These are phyloP conservation scores for Betula pendula DNA, from an alignment of 306 rosid genomes.

Conservation along the genomic window DNA sequence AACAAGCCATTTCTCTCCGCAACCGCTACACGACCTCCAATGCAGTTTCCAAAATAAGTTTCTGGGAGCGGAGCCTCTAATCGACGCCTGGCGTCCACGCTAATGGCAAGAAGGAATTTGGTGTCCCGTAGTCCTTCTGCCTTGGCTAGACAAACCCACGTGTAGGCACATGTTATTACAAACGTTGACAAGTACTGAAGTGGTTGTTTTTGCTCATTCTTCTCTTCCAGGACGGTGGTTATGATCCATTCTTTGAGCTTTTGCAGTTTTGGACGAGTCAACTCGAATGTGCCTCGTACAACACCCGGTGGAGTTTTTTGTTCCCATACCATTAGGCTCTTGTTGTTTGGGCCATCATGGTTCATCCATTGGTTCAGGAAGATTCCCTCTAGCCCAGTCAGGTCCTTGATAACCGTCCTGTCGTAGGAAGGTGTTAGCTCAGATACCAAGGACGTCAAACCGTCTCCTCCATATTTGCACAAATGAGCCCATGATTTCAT, in stretches of 20 bases:
- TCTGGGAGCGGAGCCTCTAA: conserved; percentile 23
- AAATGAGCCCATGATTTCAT: conserved; percentile 54
- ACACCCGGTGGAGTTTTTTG: not conserved
- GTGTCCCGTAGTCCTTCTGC: conserved; percentile 25
- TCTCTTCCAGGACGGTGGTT: conserved; percentile 6
- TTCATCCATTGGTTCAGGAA: conserved; percentile 14
- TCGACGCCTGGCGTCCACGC: conserved; percentile 36
- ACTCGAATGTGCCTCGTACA: conserved; percentile 41
- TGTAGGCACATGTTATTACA: conserved; percentile 32
- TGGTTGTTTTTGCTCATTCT: not conserved
- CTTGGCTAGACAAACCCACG: conserved; percentile 28
- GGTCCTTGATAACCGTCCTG: conserved; percentile 34
- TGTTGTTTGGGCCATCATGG: conserved; percentile 11
- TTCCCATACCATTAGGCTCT: conserved; percentile 32
- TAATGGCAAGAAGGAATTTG: not conserved
- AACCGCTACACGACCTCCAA: not conserved
- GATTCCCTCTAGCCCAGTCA: conserved; percentile 10
- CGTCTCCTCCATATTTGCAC: conserved; percentile 16
- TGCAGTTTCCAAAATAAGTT: conserved; percentile 55
- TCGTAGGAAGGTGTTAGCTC: conserved; percentile 48
- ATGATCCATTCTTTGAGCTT: conserved; percentile 25
- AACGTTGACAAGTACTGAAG: conserved; percentile 34
- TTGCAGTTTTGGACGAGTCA: conserved; percentile 23
- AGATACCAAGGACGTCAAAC: not conserved
- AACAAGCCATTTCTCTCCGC: not conserved